Percentiles rank a stretch among this genome's conserved stretches.
Conservation (phyloP, 495 filamentous ascomycete species). For the Penicillium herquei region DNA sequence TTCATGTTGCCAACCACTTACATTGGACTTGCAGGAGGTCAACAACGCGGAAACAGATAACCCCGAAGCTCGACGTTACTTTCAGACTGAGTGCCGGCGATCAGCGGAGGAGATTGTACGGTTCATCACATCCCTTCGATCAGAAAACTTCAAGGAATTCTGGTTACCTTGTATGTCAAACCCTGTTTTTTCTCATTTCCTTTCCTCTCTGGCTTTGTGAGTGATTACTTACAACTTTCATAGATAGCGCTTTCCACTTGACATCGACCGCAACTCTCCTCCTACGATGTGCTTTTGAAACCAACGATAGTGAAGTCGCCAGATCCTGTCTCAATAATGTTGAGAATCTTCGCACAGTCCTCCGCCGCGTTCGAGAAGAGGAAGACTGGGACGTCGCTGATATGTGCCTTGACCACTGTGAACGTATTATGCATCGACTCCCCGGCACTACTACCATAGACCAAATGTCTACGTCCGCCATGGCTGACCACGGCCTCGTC, state of each 20-base stretch:
- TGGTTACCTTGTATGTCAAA: slow-evolving; percentile 45
- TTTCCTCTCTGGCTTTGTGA: neutral
- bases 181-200: neutral
- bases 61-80: slow-evolving; percentile 46
- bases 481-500: slow-evolving; percentile 34
- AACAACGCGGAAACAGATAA: slow-evolving; percentile 44
- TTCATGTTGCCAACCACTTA: neutral
- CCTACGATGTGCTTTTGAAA: slow-evolving; percentile 48
- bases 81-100: slow-evolving; percentile 48
- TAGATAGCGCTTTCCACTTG: slow-evolving; percentile 50
- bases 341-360: slow-evolving; percentile 39
- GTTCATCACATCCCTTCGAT: slow-evolving; percentile 47
- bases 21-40: slow-evolving; percentile 32
- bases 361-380: slow-evolving; percentile 50
- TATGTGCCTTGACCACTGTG: slow-evolving; percentile 54
- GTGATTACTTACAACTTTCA: slow-evolving; percentile 15
- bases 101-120: slow-evolving; percentile 53
- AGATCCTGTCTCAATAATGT: slow-evolving; percentile 44
- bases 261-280: slow-evolving; percentile 49
- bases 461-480: slow-evolving; percentile 11
- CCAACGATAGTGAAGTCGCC: slow-evolving; percentile 39
- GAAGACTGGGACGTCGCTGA: slow-evolving; percentile 56
- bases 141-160: slow-evolving; percentile 47
- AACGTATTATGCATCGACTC: slow-evolving; percentile 44
- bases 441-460: slow-evolving; percentile 29